Evolutionary conservation across 176 grass and related monocot species (phyloP), one percentile per base, ranked within the genome.

Genomic region (Tuctoria greenei): DNA sequence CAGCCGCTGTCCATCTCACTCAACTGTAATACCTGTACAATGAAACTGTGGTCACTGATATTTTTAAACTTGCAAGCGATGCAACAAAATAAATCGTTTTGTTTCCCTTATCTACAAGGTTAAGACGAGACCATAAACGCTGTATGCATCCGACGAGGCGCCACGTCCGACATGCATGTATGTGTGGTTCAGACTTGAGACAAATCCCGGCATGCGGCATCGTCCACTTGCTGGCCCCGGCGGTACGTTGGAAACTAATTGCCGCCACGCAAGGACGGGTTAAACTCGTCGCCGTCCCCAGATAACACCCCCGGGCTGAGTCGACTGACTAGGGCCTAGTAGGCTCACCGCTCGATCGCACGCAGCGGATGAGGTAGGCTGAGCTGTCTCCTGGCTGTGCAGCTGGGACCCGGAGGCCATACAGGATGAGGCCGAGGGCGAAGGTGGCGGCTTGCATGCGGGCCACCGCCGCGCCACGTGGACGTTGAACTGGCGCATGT

Each of bases 381-480:
- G 81, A 84, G 86, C 81, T 84, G 64, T 88, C 60, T 18, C 45
- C 39, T 14, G 64, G 69, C 67, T 61, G 79, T 41, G 34, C 31
- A 3, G 31, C 31, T 31, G 31, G 31, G 31, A n/a, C n/a, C n/a
- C n/a, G n/a, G n/a, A n/a, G 2, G 31, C 31, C 31, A 31, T 31
- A 31, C n/a, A n/a, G n/a, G n/a, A 58, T 20, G 5, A 26, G 45
- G 81, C 79, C 64, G 36, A 57, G 68, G 26, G 55, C 74, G 27
- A 21, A 21, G 55, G 40, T 11, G 21, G 35, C 26, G 31, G 31
- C 31, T 31, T 31, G 31, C 31, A 3, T 54, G 61, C 40, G 75
- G 71, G 44, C 58, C 78, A 77, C n/a, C 42, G 41, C 9, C 4
- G 38, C 36, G 60, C 79, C 76, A 85, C 74, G 82, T 81, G 77